Conservation (phyloP, 108 stramenopile genomes). For the Parmales sp. region DNA sequence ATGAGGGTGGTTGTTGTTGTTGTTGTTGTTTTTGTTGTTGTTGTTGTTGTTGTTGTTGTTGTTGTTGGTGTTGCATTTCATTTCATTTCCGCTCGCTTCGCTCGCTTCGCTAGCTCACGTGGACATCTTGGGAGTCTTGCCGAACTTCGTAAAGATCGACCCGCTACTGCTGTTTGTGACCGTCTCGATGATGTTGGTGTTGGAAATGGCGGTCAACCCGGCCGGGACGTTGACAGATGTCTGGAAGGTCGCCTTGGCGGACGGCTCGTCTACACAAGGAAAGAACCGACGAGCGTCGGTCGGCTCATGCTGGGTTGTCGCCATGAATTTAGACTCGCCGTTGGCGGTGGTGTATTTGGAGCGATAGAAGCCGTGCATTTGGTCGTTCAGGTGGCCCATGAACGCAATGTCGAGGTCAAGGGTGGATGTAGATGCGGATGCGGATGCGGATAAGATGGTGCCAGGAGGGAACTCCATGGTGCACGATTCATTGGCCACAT, state of each 20-base stretch:
- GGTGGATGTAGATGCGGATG: neutral
- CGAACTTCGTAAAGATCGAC: constrained; percentile 22
- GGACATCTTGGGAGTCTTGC: constrained; percentile 51
- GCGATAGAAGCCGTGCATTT: constrained; percentile 30
- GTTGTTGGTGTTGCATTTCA: too few relatives aligned
- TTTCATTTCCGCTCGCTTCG: too few relatives aligned
- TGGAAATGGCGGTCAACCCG: constrained; percentile 17
- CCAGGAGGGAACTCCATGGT: neutral
- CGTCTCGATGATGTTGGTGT: constrained; percentile 15
- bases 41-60: too few relatives aligned
- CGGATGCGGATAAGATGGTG: neutral
- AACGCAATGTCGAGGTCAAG: constrained; percentile 13
- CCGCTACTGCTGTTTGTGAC: neutral
- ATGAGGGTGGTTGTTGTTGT: too few relatives aligned
- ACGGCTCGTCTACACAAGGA: constrained; percentile 33
- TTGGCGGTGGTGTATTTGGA: constrained; percentile 17
- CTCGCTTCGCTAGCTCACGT: too few relatives aligned
- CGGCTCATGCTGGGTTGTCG: constrained; percentile 31
- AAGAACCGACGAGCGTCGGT: constrained; percentile 32
- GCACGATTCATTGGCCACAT: neutral
- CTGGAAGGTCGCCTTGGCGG: constrained; percentile 34
- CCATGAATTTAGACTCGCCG: constrained; percentile 20
- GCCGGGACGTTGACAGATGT: constrained; percentile 14
- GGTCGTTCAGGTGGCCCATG: constrained; percentile 25
- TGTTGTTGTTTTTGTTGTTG: too few relatives aligned